Percentiles rank a stretch among this genome's conserved stretches.
Conservation (phyloP, 2,329 filamentous ascomycete species). For the Plenodomus tracheiphilus region DNA sequence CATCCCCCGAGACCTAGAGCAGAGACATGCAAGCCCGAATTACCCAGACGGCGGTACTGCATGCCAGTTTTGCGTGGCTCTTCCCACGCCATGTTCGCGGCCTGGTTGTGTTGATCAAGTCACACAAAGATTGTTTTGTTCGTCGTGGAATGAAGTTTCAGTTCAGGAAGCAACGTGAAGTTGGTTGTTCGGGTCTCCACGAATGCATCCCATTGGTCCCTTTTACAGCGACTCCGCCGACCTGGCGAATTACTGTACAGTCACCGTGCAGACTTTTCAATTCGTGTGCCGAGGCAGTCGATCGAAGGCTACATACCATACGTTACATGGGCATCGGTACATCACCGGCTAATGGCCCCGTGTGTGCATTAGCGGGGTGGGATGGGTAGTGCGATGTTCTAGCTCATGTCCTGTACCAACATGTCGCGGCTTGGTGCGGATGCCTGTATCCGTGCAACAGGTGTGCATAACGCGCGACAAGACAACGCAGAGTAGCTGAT, state of each 20-base stretch:
- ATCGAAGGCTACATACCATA: neutral
- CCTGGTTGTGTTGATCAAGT: neutral
- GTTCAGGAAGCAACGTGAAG: neutral
- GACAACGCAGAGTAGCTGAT: too few species aligned
- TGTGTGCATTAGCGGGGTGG: neutral
- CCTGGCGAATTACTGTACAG: too few species aligned
- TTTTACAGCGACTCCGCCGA: neutral
- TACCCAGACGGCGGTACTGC: slow-evolving; percentile 70
- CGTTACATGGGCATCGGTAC: neutral
- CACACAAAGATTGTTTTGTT: neutral
- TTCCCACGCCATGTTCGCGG: slow-evolving; percentile 31
- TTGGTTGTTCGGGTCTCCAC: neutral
- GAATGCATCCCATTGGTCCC: neutral
- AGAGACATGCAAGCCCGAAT: slow-evolving; percentile 74
- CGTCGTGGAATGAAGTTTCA: neutral
- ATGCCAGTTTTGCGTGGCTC: slow-evolving; percentile 39
- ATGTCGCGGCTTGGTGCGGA: too few species aligned
- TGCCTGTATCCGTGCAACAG: too few species aligned
- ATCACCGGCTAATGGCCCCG: neutral
- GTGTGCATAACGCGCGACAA: too few species aligned
- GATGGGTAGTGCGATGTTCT: too few species aligned
- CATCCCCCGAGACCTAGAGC: slow-evolving; percentile 65
- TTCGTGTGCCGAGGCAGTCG: neutral
- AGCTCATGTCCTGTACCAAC: too few species aligned
- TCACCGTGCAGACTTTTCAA: neutral